Percentiles rank a stretch among this genome's conserved stretches.
Conservation (phyloP, 176 grass and related monocot species). For the Aechmea fasciata region DNA sequence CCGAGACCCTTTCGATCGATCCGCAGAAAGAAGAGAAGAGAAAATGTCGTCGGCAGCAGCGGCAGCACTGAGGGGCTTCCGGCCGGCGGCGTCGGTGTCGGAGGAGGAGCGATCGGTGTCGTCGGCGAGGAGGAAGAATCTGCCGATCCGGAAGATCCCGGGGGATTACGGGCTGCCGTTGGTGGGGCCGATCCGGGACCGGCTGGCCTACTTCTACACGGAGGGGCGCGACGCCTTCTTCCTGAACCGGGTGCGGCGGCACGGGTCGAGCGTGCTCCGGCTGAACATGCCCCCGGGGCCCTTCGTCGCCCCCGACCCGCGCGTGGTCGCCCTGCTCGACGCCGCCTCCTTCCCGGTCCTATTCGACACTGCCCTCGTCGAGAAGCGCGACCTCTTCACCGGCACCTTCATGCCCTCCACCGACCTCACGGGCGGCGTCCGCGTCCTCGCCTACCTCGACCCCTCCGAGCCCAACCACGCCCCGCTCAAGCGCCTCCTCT, state of each 20-base stretch:
- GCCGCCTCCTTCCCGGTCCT: conserved; percentile 81
- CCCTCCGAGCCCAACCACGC: conserved; percentile 70
- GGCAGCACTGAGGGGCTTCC: no score
- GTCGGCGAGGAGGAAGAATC: conserved; percentile 23
- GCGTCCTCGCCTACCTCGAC: conserved; percentile 83
- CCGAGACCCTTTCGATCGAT: no score
- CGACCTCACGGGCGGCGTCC: conserved; percentile 78
- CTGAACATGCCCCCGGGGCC: conserved; percentile 95
- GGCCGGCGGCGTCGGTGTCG: conserved; percentile 18
- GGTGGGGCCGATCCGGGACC: conserved; percentile 63
- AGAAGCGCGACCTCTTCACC: conserved; percentile 93
- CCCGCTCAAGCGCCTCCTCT: conserved; percentile 66
- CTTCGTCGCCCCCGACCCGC: conserved; percentile 63
- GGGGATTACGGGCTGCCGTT: conserved; percentile 73
- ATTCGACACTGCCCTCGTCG: conserved; percentile 79
- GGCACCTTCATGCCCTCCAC: conserved; percentile 97
- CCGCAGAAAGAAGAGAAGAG: no score
- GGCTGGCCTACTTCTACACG: conserved; percentile 72
- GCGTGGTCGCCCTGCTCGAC: conserved; percentile 89
- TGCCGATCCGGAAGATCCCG: conserved; percentile 66
- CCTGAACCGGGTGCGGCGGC: conserved; percentile 48
- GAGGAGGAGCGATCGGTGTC: conserved; percentile 16
- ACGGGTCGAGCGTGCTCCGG: conserved; percentile 71
- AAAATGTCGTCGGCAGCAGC: no score
- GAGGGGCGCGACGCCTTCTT: conserved; percentile 85